Evolutionary conservation across 2,329 filamentous ascomycete species (phyloP).

Genomic region (Chaetomium globosum): DNA sequence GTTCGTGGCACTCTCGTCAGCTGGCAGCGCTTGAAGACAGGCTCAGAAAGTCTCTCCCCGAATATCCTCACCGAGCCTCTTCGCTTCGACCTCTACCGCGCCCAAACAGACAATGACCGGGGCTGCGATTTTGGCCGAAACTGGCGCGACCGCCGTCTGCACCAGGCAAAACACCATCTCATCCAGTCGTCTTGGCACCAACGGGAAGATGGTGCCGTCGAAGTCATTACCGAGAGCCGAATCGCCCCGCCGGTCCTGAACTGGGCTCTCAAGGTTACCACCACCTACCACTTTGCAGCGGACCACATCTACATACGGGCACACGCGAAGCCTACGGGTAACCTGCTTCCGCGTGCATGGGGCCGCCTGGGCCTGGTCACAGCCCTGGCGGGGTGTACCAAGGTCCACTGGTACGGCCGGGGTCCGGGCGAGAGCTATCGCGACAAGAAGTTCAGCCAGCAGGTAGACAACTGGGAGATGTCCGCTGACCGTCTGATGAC

Average conservation of each 20-base stretch:
- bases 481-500: conserved; percentile 56
- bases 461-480: conserved; percentile 56
- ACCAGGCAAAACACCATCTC: conserved; percentile 51
- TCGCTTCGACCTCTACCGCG: conserved; percentile 62
- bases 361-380: conserved; percentile 65
- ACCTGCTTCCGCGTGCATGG: conserved; percentile 57
- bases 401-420: conserved; percentile 65
- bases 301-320: conserved; percentile 55
- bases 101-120: conserved; percentile 67
- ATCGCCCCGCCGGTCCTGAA: conserved; percentile 66
- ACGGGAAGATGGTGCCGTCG: conserved; percentile 39
- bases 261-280: conserved; percentile 58
- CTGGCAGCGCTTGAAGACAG: conserved; percentile 43
- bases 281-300: conserved; percentile 58
- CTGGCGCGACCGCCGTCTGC: conserved; percentile 55
- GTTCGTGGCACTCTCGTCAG: conserved; percentile 48
- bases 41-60: conserved; percentile 27
- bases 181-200: conserved; percentile 43
- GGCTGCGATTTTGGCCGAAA: conserved; percentile 57
- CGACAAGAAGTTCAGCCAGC: conserved; percentile 66
- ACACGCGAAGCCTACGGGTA: conserved; percentile 51
- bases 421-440: conserved; percentile 68
- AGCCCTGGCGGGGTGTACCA: conserved; percentile 45
- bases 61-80: conserved; percentile 52
- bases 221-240: conserved; percentile 54